A percentile compares a stretch with the other conserved stretches of the same genome.
Conservation (phyloP, 116 monocot genomes). For the Papilionanthe hybrid region DNA sequence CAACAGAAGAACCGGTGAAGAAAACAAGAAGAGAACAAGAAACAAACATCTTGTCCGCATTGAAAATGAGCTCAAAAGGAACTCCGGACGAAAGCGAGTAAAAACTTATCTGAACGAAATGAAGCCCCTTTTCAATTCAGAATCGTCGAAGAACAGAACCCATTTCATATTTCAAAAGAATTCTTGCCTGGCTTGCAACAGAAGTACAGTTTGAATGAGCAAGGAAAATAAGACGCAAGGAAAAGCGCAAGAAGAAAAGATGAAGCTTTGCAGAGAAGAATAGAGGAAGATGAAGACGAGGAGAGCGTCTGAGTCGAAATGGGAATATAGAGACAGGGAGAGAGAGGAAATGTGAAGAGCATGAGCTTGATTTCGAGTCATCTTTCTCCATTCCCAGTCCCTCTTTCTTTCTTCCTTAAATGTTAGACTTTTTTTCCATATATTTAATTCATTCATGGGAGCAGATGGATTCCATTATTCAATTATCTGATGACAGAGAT, state of each 20-base stretch:
- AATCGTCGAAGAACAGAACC: not conserved
- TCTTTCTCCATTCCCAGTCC: not conserved
- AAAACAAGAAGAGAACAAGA: not conserved
- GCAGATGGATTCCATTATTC: not conserved
- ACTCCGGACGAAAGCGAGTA: not conserved
- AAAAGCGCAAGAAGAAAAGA: not conserved
- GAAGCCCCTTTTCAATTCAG: not conserved
- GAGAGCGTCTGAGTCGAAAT: not conserved
- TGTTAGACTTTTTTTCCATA: slow-evolving; percentile 2
- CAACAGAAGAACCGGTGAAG: not conserved
- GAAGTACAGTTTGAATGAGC: too few species aligned
- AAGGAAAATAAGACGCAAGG: not conserved
- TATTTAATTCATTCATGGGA: not conserved
- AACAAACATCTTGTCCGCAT: slow-evolving; percentile 4
- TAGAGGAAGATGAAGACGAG: not conserved
- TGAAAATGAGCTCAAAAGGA: not conserved
- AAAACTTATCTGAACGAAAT: not conserved
- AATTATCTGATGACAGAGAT: not conserved
- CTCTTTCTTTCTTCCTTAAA: not conserved
- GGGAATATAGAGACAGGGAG: not conserved
- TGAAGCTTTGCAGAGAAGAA: not conserved
- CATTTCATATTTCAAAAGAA: slow-evolving; percentile 1
- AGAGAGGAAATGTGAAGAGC: not conserved
- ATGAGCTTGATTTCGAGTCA: not conserved
- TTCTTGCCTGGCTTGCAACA: too few species aligned